Percentiles rank a stretch among this genome's conserved stretches.
These are phyloP conservation scores for Scheffersomyces stipitis DNA, from an alignment of 805 yeast species.

Conservation along the genomic window DNA sequence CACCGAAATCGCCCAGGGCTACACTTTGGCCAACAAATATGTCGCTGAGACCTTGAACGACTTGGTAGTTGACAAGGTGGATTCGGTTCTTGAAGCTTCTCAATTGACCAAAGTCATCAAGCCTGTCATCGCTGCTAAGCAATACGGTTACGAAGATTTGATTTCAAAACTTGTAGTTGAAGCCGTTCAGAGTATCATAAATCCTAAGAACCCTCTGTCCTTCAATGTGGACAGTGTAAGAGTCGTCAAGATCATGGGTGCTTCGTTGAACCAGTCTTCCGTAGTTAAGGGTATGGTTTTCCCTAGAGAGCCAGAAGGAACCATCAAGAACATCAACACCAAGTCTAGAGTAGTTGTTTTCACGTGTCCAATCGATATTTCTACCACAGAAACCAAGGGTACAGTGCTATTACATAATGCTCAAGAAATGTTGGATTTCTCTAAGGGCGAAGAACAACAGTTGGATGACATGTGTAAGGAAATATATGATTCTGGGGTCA, in stretches of 20 bases:
- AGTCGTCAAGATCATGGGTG: slow-evolving; percentile 96
- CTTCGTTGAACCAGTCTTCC: slow-evolving; percentile 66
- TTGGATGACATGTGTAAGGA: slow-evolving; percentile 83
- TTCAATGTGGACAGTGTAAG: slow-evolving; percentile 94
- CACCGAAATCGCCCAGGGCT: slow-evolving; percentile 91
- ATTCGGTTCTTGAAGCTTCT: slow-evolving; percentile 51
- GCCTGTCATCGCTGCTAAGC: slow-evolving; percentile 91
- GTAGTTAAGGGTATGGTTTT: slow-evolving; percentile 98
- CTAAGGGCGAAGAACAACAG: slow-evolving; percentile 95
- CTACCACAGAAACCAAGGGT: slow-evolving; percentile 97
- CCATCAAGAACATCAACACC: slow-evolving; percentile 57
- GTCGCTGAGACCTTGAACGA: slow-evolving; percentile 68
- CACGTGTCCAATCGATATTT: slow-evolving; percentile 91
- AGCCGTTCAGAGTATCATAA: slow-evolving; percentile 74
- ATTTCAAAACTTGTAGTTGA: slow-evolving; percentile 78
- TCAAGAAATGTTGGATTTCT: slow-evolving; percentile 92
- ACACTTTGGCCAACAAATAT: slow-evolving; percentile 78
- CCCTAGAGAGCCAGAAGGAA: slow-evolving; percentile 96
- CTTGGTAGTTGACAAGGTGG: slow-evolving; percentile 60
- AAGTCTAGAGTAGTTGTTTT: slow-evolving; percentile 87
- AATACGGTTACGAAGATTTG: slow-evolving; percentile 81
- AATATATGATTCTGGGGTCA: slow-evolving; percentile 78
- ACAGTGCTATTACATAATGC: slow-evolving; percentile 96
- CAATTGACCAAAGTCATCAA: slow-evolving; percentile 71
- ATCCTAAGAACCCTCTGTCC: slow-evolving; percentile 57